Evolutionary conservation across 2,329 filamentous ascomycete genomes (phyloP).

Genomic region (Fusarium sambucinum): DNA sequence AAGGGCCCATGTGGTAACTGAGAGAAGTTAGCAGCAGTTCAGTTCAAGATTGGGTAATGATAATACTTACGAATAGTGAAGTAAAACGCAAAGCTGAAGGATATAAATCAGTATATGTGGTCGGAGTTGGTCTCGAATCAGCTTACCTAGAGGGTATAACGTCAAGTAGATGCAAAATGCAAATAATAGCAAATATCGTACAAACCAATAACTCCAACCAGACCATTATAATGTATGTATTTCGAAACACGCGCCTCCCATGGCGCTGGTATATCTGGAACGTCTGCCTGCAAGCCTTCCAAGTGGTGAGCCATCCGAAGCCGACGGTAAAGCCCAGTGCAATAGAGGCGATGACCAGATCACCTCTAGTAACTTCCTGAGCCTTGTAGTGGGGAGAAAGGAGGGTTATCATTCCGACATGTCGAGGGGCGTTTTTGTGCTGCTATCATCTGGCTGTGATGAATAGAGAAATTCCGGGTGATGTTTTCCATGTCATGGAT

Average conservation of each 20-base stretch:
- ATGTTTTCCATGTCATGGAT: slow-evolving; percentile 25
- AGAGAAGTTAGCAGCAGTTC: slow-evolving; percentile 2
- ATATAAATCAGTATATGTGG: slow-evolving; percentile 1
- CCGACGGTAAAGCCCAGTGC: slow-evolving; percentile 57
- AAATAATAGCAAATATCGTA: slow-evolving; percentile 57
- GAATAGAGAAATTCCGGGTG: slow-evolving; percentile 5
- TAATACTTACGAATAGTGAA: slow-evolving; percentile 45
- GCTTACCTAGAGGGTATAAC: slow-evolving; percentile 46
- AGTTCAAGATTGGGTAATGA: fast-evolving
- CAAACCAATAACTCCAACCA: slow-evolving; percentile 61
- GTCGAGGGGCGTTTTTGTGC: background rate
- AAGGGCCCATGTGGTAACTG: slow-evolving; percentile 47
- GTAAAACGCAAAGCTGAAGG: slow-evolving; percentile 47
- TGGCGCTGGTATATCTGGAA: slow-evolving; percentile 52
- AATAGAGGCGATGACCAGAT: slow-evolving; percentile 48
- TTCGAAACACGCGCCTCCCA: slow-evolving; percentile 50
- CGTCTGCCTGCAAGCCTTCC: slow-evolving; percentile 54
- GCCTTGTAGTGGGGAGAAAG: slow-evolving; percentile 41
- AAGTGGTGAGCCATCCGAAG: slow-evolving; percentile 56
- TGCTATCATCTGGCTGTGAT: slow-evolving; percentile 15
- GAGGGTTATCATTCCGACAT: slow-evolving; percentile 44
- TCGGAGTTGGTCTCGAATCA: background rate
- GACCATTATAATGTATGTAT: slow-evolving; percentile 61
- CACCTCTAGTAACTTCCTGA: slow-evolving; percentile 39
- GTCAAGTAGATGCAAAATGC: slow-evolving; percentile 42